These are phyloP conservation scores for Bolboschoenoplectus hybrid DNA, from an alignment of 202 grass and related monocot genomes.

Conservation along the genomic window DNA sequence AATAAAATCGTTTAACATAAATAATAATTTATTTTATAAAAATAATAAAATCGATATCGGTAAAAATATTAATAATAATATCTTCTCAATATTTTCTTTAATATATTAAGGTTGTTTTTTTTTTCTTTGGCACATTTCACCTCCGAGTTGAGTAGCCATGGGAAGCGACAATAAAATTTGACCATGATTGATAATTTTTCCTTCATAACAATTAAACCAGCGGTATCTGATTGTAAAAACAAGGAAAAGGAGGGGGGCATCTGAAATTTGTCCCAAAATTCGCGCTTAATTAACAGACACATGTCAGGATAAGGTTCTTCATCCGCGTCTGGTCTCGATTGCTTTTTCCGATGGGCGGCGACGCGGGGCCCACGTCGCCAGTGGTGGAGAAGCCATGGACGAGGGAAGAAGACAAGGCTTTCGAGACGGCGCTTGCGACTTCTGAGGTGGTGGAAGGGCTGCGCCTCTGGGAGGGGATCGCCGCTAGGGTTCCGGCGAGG, in stretches of 20 bases:
- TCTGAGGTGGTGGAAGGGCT: conserved; percentile 40
- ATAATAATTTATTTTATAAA: too few relatives aligned
- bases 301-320: conserved; percentile 31
- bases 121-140: too few relatives aligned
- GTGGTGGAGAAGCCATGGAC: conserved; percentile 52
- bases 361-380: conserved; percentile 35
- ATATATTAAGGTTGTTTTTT: too few relatives aligned
- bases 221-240: background rate
- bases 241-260: conserved; percentile 12
- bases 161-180: too few relatives aligned
- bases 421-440: conserved; percentile 78
- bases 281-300: conserved; percentile 40
- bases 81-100: too few relatives aligned
- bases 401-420: conserved; percentile 80
- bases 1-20: too few relatives aligned
- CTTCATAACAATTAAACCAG: too few relatives aligned
- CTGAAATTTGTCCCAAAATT: conserved; percentile 20
- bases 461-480: conserved; percentile 49
- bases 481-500: conserved; percentile 56
- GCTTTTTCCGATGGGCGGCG: conserved; percentile 43
- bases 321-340: background rate
- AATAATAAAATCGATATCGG: too few relatives aligned
- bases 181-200: too few relatives aligned
- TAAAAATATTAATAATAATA: too few relatives aligned
- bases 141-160: too few relatives aligned